These are phyloP conservation scores for Epichloe gansuensis DNA, from an alignment of 2,329 filamentous ascomycete genomes.

Conservation along the genomic window DNA sequence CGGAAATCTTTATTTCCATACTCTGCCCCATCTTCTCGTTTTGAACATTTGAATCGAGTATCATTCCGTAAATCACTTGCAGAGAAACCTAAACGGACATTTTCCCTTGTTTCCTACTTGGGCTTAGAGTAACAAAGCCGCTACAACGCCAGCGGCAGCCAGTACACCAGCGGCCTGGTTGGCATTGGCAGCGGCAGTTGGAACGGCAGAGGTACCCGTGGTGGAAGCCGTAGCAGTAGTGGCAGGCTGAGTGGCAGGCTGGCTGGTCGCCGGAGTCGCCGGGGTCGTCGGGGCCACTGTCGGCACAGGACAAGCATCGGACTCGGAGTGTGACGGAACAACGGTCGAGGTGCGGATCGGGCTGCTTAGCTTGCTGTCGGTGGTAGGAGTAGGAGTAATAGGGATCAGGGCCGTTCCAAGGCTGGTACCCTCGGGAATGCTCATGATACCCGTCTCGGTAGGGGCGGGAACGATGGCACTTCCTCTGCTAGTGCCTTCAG, in stretches of 20 bases:
- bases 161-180: constrained; percentile 24
- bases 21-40: too few relatives aligned
- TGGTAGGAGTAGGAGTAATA: not conserved
- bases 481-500: not conserved
- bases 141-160: constrained; percentile 26
- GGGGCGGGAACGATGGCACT: not conserved
- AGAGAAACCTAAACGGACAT: too few relatives aligned
- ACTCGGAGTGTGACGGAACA: not conserved
- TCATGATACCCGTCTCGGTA: constrained; percentile 6
- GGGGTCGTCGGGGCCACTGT: constrained; percentile 1
- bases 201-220: constrained; percentile 7
- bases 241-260: constrained; percentile 6
- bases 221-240: not conserved
- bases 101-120: not conserved
- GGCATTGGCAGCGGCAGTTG: constrained; percentile 16
- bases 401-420: constrained; percentile 47
- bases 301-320: not conserved
- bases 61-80: too few relatives aligned
- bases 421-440: constrained; percentile 31
- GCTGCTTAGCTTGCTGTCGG: not conserved
- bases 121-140: constrained; percentile 29
- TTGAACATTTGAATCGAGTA: too few relatives aligned
- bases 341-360: constrained; percentile 3
- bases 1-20: too few relatives aligned
- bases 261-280: constrained; percentile 4